These are phyloP conservation scores for Nepenthes mirabilis DNA, from an alignment of 148 eudicot species.

Conservation along the genomic window DNA sequence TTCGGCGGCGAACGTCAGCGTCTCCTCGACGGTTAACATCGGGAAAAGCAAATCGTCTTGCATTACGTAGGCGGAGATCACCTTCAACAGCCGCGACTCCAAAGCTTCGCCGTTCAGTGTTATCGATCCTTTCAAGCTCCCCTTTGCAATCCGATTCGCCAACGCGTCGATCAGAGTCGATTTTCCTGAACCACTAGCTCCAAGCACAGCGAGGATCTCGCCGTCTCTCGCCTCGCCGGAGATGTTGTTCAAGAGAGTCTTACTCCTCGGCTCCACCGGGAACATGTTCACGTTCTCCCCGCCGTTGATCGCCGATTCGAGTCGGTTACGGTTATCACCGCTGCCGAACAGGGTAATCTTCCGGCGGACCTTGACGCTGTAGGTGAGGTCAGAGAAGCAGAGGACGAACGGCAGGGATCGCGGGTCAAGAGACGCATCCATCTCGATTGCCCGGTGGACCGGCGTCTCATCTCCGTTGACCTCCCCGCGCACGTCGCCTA, in stretches of 20 bases:
- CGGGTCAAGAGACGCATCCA: slow-evolving; percentile 20
- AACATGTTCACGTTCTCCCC: slow-evolving; percentile 7
- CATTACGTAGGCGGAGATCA: slow-evolving; percentile 87
- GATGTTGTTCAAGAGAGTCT: slow-evolving; percentile 46
- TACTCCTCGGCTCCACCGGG: slow-evolving; percentile 13
- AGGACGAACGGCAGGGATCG: slow-evolving; percentile 43
- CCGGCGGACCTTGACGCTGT: slow-evolving; percentile 22
- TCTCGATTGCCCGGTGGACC: slow-evolving; percentile 38
- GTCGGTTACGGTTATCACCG: background rate
- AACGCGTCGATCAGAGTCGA: slow-evolving; percentile 83
- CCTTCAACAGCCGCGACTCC: slow-evolving; percentile 57
- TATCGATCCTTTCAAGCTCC: slow-evolving; percentile 47
- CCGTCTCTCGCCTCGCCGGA: slow-evolving; percentile 84
- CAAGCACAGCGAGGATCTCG: slow-evolving; percentile 70
- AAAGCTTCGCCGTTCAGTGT: slow-evolving; percentile 57
- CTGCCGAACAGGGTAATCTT: slow-evolving; percentile 6
- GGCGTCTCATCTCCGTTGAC: slow-evolving; percentile 66
- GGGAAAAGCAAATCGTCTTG: slow-evolving; percentile 81
- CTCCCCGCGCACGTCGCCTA: slow-evolving; percentile 55
- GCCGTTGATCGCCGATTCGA: background rate
- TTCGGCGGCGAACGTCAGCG: slow-evolving; percentile 81
- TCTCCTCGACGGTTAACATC: slow-evolving; percentile 84
- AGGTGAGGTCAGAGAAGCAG: slow-evolving; percentile 22
- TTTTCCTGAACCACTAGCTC: slow-evolving; percentile 84
- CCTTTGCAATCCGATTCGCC: slow-evolving; percentile 73